Percentiles rank a stretch among this genome's conserved stretches.
Evolutionary conservation across 2,329 filamentous ascomycete species (phyloP).

Genomic region (Calonectria pseudoturangicola): DNA sequence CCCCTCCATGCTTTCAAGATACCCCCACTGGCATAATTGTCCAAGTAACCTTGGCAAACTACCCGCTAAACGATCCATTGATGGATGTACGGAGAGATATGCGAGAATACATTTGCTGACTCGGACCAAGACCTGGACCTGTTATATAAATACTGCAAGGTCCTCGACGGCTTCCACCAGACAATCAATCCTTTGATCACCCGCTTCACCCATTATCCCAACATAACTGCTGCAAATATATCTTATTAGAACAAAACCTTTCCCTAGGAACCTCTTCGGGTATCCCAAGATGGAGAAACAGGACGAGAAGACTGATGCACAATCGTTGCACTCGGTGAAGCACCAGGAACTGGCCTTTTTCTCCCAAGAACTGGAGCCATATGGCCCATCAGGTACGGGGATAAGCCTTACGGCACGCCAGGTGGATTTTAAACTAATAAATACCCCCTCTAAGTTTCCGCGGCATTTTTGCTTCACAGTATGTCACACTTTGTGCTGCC

Average conservation of each 20-base stretch:
- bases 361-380: not conserved
- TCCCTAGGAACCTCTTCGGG: not conserved
- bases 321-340: not conserved
- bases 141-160: not conserved
- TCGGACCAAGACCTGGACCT: no score
- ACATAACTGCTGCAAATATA: no score
- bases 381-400: not conserved
- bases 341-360: not conserved
- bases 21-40: not conserved
- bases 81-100: not conserved
- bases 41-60: not conserved
- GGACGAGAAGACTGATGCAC: not conserved
- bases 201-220: not conserved
- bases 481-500: conserved; percentile 1
- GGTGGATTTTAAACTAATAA: not conserved
- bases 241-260: not conserved
- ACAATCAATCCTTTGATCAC: not conserved
- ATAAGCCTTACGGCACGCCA: not conserved
- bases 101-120: not conserved
- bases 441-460: not conserved
- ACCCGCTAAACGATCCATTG: not conserved
- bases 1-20: not conserved
- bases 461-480: not conserved
- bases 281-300: not conserved
- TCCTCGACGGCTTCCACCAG: not conserved